Evolutionary conservation across 768 basidiomycete species (phyloP), one percentile per base, ranked within the genome.

Genomic region (Daedaleopsis sinensis): DNA sequence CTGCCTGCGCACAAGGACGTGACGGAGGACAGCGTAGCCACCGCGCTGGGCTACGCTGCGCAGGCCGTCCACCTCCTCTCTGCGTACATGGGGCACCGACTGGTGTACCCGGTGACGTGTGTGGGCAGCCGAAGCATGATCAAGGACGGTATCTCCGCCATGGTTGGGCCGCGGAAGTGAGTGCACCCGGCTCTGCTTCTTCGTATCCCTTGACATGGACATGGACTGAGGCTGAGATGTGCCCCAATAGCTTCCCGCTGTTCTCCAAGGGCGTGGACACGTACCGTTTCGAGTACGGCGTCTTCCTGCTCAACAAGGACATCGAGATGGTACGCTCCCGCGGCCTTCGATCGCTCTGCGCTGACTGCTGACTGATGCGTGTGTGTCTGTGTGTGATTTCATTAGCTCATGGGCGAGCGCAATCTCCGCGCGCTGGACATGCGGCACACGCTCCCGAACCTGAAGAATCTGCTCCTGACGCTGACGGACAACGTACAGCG

Each of bases 251-350:
- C 83, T 99, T 98, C 73, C 97, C 97, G 18, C 77, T 99, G 35
- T 99, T 94, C 74, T 89, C 93, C 1, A 92, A 86, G 76, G 95
- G 96, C 5, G 96, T 98, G 59, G 97, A 98, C 72, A 91, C 90
- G 46, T 98, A 98, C 76, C 84, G 97, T 24, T 99, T 96, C 70
- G 96, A 98, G 74, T 99, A 98, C 77, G 97, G 89, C 4, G 96
- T 98, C 5, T 98, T 95, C 74, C 76, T 99, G 44, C 80, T 98
- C 36, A 99, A 99, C 78, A 99, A 98, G 75, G 83, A 99, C 74
- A 95, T 99, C 65, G 96, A 99, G 77, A 81, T 95, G 84, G 95
- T 96, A 65, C 62, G 82, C 65, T 44, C 44, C 32, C 15, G 37
- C 46, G 66, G 55, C 16, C 38, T 44, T 35, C 47, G 56, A 23